These are phyloP conservation scores for Cicer chorassanicum DNA, from an alignment of 306 rosid species.

Conservation along the genomic window DNA sequence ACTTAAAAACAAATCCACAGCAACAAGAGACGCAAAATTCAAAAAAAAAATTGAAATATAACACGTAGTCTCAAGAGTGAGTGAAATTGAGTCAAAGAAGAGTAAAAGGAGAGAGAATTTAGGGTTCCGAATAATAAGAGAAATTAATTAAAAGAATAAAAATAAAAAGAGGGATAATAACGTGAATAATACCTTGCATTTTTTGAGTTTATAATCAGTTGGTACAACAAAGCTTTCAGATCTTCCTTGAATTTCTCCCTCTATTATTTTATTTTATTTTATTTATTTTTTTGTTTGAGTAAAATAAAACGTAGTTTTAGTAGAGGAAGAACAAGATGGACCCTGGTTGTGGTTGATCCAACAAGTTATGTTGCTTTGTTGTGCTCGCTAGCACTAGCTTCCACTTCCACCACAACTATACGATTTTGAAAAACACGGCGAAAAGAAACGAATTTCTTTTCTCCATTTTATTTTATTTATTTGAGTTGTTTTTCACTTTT, in stretches of 20 bases:
- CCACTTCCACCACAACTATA: slow-evolving; percentile 2
- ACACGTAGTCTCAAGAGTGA: slow-evolving; percentile 1
- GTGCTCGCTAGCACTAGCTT: slow-evolving; percentile 24
- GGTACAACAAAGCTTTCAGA: slow-evolving; percentile 52
- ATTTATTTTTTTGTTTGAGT: not conserved
- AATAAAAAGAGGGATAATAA: slow-evolving; percentile 13
- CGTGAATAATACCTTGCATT: slow-evolving; percentile 59
- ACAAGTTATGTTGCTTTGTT: not conserved
- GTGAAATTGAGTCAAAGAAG: slow-evolving; percentile 46
- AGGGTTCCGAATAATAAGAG: slow-evolving; percentile 46
- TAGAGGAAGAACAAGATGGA: slow-evolving; percentile 41
- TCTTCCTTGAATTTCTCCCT: slow-evolving; percentile 42
- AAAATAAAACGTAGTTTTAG: not conserved
- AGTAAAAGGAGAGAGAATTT: slow-evolving; percentile 53
- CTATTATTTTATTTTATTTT: not conserved
- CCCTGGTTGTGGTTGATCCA: slow-evolving; percentile 36
- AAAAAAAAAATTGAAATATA: not conserved
- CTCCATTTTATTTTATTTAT: not conserved
- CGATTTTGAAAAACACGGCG: slow-evolving; percentile 26
- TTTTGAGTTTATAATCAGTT: slow-evolving; percentile 36
- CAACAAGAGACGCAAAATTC: not conserved
- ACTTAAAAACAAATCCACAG: slow-evolving; percentile 22
- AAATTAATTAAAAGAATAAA: not conserved
- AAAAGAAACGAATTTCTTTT: not conserved
- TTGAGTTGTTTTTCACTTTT: slow-evolving; percentile 30